phyloP scores from a whole-genome alignment of 176 grass and related monocot species.

The Triticum timopheevii region DNA sequence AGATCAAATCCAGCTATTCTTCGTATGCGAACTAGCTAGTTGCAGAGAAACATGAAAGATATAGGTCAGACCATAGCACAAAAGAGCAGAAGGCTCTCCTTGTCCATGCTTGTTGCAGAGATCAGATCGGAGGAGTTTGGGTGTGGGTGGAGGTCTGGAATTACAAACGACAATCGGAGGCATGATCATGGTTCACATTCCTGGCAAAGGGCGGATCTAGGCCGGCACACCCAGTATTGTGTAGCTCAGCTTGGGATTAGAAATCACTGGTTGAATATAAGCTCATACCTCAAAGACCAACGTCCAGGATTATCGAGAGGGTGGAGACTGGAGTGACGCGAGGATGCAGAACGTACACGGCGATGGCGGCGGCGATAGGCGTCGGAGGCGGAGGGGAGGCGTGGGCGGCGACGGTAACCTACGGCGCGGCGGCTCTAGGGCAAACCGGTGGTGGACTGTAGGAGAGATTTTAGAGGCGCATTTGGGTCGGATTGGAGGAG shows the following conservation, averaged over 20 bases:
- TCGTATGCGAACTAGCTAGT: too few species aligned
- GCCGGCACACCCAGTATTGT: not conserved
- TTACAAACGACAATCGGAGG: not conserved
- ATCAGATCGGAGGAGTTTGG: not conserved
- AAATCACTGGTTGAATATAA: not conserved
- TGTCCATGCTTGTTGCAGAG: too few species aligned
- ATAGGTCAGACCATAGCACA: too few species aligned
- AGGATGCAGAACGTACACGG: not conserved
- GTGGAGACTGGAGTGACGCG: not conserved
- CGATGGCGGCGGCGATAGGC: not conserved
- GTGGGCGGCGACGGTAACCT: not conserved
- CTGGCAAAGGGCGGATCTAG: not conserved
- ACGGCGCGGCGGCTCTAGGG: not conserved
- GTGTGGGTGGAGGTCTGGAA: not conserved
- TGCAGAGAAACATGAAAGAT: too few species aligned
- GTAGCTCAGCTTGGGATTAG: not conserved
- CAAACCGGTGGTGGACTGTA: not conserved
- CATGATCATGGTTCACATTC: not conserved
- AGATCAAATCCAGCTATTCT: too few species aligned
- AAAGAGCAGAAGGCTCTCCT: too few species aligned
- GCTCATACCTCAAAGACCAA: not conserved
- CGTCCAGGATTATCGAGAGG: not conserved
- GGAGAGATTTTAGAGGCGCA: not conserved
- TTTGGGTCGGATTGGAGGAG: not conserved
- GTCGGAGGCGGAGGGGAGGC: not conserved